Conservation (phyloP, 2,329 filamentous ascomycete species). For the Diaporthe citri region DNA sequence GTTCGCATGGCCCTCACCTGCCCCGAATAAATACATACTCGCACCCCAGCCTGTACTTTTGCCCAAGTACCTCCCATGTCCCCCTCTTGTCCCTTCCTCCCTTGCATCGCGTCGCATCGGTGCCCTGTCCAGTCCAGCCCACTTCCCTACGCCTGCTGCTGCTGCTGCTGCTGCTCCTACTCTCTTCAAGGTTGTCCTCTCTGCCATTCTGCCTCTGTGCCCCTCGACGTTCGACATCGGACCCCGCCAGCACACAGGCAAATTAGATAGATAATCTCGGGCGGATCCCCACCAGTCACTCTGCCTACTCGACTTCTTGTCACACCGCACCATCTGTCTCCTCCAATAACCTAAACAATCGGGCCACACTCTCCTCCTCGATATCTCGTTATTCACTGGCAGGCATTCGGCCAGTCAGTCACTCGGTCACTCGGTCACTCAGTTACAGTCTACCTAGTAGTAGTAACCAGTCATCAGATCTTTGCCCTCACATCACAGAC, state of each 20-base stretch:
- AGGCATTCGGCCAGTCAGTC: background rate
- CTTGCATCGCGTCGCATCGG: slow-evolving; percentile 13
- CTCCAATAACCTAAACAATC: slow-evolving; percentile 11
- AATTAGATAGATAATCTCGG: slow-evolving; percentile 26
- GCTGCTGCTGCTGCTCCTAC: background rate
- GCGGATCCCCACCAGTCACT: slow-evolving; percentile 13
- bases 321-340: slow-evolving; percentile 26
- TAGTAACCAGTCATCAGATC: background rate
- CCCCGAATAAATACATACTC: slow-evolving; percentile 16
- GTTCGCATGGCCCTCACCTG: background rate
- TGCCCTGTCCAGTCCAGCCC: background rate
- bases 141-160: background rate
- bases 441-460: background rate
- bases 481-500: background rate
- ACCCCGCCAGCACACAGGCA: slow-evolving; percentile 4
- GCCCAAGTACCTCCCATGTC: slow-evolving; percentile 34
- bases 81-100: background rate
- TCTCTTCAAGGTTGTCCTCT: background rate
- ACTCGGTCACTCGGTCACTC: background rate
- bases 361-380: background rate
- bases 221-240: slow-evolving; percentile 14
- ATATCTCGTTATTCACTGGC: background rate
- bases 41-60: slow-evolving; percentile 5
- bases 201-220: background rate
- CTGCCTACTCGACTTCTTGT: slow-evolving; percentile 8